A percentile compares a stretch with the other conserved stretches of the same genome.
These are phyloP conservation scores for Aschersonia sp. DNA, from an alignment of 2,329 filamentous ascomycete genomes.

Conservation along the genomic window DNA sequence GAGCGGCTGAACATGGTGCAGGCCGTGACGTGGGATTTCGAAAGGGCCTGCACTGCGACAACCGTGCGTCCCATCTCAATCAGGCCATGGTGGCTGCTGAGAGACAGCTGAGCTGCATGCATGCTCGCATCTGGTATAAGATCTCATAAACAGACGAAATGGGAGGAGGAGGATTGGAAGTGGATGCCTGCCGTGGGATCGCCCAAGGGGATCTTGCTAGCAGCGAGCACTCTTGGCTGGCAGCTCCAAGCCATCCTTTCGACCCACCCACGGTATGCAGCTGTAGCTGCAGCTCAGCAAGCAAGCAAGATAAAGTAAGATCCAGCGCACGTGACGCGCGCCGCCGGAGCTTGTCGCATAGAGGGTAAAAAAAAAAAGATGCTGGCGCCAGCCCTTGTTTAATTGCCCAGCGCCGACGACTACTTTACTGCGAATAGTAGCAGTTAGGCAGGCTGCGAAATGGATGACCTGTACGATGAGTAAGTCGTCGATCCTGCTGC, in stretches of 20 bases:
- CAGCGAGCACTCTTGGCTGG: too few species aligned
- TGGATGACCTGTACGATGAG: conserved; percentile 98
- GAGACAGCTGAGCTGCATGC: neutral
- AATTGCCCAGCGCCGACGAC: conserved; percentile 5
- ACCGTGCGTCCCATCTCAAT: neutral
- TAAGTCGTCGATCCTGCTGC: conserved; percentile 21
- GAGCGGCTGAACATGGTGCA: too few species aligned
- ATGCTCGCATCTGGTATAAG: neutral
- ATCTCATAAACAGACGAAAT: neutral
- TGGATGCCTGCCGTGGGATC: too few species aligned
- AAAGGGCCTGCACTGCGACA: neutral
- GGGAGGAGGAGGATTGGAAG: neutral
- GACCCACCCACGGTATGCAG: too few species aligned
- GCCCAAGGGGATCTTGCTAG: too few species aligned
- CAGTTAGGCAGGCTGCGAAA: conserved; percentile 21
- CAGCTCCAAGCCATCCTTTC: too few species aligned
- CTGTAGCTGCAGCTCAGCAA: too few species aligned
- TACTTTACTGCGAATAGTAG: conserved; percentile 5
- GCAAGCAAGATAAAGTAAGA: too few species aligned
- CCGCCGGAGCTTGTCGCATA: too few species aligned
- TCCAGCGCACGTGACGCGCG: too few species aligned
- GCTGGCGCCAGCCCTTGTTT: too few species aligned
- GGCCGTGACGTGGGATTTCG: neutral
- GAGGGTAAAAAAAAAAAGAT: too few species aligned
- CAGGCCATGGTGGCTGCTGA: neutral